phyloP scores from a whole-genome alignment of 2,329 filamentous ascomycete genomes.

The Ciborinia camelliae region DNA sequence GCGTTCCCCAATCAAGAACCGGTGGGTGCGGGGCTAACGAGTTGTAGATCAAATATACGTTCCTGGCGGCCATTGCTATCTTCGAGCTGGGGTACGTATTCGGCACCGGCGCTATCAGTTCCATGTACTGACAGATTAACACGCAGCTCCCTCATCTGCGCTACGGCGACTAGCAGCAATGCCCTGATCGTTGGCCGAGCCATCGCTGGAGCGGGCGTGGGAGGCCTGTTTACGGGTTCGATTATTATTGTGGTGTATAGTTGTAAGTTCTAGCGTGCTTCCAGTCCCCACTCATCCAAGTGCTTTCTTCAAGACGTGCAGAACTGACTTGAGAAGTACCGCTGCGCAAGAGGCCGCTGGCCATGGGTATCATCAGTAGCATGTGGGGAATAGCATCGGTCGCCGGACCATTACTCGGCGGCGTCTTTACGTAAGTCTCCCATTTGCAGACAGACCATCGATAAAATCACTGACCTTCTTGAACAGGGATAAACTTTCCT shows the following conservation, averaged over 20 bases:
- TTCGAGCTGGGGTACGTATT: constrained; percentile 31
- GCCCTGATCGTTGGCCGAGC: constrained; percentile 36
- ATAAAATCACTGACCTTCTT: constrained; percentile 13
- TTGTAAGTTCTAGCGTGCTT: neutral
- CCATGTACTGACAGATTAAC: neutral
- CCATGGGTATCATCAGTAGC: constrained; percentile 34
- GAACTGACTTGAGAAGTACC: constrained; percentile 31
- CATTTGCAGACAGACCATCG: neutral
- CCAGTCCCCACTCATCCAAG: constrained; percentile 9
- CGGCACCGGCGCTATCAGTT: neutral
- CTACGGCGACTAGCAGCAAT: constrained; percentile 31
- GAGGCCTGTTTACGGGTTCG: constrained; percentile 41
- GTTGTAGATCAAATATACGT: constrained; percentile 34
- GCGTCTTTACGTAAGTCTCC: constrained; percentile 28
- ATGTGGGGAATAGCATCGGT: constrained; percentile 35
- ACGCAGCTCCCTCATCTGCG: constrained; percentile 30
- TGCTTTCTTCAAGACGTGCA: neutral
- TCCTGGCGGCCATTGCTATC: constrained; percentile 32
- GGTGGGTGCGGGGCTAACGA: neutral
- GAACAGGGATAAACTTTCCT: constrained; percentile 30
- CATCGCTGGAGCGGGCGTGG: constrained; percentile 35
- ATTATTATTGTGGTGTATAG: constrained; percentile 33
- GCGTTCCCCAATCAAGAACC: neutral
- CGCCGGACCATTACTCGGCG: constrained; percentile 36
- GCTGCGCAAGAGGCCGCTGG: constrained; percentile 31